A percentile compares a stretch with the other conserved stretches of the same genome.
phyloP scores from a whole-genome alignment of 495 filamentous ascomycete genomes.

The Achaetomiella virescens region DNA sequence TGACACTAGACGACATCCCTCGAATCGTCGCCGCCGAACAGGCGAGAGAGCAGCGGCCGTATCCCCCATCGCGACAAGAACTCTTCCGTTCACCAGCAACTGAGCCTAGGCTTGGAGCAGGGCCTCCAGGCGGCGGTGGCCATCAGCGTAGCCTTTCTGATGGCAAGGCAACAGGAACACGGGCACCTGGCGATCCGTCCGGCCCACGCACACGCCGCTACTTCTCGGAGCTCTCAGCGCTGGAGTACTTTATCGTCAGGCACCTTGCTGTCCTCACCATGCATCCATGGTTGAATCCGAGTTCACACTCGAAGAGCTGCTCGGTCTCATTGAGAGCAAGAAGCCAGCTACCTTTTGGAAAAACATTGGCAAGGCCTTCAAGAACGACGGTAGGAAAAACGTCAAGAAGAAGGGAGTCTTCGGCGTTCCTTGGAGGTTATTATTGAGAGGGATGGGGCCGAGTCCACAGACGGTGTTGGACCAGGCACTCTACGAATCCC shows the following conservation, averaged over 20 bases:
- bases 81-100: conserved; percentile 59
- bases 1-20: conserved; percentile 96
- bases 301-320: conserved; percentile 90
- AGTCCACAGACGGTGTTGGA: conserved; percentile 92
- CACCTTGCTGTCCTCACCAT: conserved; percentile 93
- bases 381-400: conserved; percentile 67
- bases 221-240: conserved; percentile 90
- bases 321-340: conserved; percentile 86
- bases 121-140: conserved; percentile 31
- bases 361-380: conserved; percentile 95
- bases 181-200: conserved; percentile 39
- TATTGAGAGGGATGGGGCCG: conserved; percentile 87
- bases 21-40: conserved; percentile 93
- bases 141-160: conserved; percentile 74
- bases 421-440: conserved; percentile 78
- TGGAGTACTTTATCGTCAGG: conserved; percentile 96
- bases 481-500: conserved; percentile 85
- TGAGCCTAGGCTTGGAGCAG: conserved; percentile 52
- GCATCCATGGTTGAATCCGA: conserved; percentile 83
- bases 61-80: conserved; percentile 68
- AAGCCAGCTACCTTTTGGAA: conserved; percentile 90
- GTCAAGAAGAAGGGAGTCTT: conserved; percentile 93
- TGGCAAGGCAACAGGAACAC: conserved; percentile 50
- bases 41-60: conserved; percentile 83
- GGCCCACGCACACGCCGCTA: conserved; percentile 63